phyloP scores from a whole-genome alignment of 129 eudicot genomes.

The Flaveria linearis region DNA sequence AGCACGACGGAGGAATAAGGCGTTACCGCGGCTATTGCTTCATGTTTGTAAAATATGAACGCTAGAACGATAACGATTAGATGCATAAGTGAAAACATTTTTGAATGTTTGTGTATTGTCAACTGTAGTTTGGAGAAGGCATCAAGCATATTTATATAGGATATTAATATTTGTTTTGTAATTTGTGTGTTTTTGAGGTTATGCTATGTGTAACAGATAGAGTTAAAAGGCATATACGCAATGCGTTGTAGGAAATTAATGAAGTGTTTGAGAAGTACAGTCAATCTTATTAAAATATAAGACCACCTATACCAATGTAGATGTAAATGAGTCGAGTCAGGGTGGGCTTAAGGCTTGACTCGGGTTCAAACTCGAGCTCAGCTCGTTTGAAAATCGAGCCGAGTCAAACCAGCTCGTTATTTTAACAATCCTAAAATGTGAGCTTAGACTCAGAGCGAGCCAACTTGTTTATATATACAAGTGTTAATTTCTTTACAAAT shows the following conservation, averaged over 20 bases:
- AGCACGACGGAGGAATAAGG: slow-evolving; percentile 29
- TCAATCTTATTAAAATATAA: too few relatives aligned
- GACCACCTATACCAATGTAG: too few relatives aligned
- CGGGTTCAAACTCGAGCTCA: too few relatives aligned
- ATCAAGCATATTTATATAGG: slow-evolving; percentile 12
- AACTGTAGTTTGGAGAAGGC: not conserved
- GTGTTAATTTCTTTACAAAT: too few relatives aligned
- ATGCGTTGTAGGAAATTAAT: not conserved
- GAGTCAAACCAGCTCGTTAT: too few relatives aligned
- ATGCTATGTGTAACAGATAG: not conserved
- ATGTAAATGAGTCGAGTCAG: too few relatives aligned
- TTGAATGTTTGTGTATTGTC: not conserved
- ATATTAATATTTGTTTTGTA: not conserved
- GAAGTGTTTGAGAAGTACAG: too few relatives aligned
- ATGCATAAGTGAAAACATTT: slow-evolving; percentile 6
- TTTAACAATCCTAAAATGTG: too few relatives aligned
- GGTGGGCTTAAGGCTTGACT: too few relatives aligned
- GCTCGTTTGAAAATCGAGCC: too few relatives aligned
- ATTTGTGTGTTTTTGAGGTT: not conserved
- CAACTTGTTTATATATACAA: too few relatives aligned
- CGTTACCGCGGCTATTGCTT: slow-evolving; percentile 13
- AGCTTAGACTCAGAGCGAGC: too few relatives aligned
- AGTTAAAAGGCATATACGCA: slow-evolving; percentile 9
- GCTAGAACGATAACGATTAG: slow-evolving; percentile 13
- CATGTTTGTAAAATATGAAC: slow-evolving; percentile 21